These are phyloP conservation scores for Podospora comata DNA, from an alignment of 495 filamentous ascomycete species.

Conservation along the genomic window DNA sequence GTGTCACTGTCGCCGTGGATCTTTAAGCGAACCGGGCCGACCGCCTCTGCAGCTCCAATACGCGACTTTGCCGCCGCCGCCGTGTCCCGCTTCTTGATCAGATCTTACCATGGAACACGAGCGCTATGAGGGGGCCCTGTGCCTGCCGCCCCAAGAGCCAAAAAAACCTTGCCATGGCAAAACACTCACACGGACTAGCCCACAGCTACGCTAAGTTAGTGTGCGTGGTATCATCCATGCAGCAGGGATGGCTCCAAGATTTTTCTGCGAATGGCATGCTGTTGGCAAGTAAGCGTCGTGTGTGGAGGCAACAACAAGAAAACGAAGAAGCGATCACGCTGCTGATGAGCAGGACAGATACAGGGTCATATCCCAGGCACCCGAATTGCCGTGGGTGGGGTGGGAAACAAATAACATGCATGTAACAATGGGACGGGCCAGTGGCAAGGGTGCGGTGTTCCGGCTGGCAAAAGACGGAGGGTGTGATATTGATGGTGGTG, in stretches of 20 bases:
- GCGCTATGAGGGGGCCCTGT: background rate
- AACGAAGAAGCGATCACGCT: background rate
- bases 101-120: conserved; percentile 5
- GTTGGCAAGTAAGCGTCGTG: background rate
- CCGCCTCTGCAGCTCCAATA: conserved; percentile 4
- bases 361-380: background rate
- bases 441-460: conserved; percentile 11
- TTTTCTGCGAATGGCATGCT: background rate
- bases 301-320: background rate
- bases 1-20: conserved; percentile 1
- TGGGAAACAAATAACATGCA: background rate
- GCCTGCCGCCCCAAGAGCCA: background rate
- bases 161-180: background rate
- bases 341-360: background rate
- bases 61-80: background rate
- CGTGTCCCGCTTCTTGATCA: conserved; percentile 2
- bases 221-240: background rate
- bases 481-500: conserved; percentile 2
- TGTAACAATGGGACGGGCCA: conserved; percentile 9
- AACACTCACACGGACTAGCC: background rate
- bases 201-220: background rate
- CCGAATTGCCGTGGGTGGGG: conserved; percentile 3
- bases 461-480: conserved; percentile 6
- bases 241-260: background rate
- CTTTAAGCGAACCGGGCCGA: conserved; percentile 6